Base-by-base conservation (phyloP, 257 asterid species). In the Solanum verrucosum region DNA sequence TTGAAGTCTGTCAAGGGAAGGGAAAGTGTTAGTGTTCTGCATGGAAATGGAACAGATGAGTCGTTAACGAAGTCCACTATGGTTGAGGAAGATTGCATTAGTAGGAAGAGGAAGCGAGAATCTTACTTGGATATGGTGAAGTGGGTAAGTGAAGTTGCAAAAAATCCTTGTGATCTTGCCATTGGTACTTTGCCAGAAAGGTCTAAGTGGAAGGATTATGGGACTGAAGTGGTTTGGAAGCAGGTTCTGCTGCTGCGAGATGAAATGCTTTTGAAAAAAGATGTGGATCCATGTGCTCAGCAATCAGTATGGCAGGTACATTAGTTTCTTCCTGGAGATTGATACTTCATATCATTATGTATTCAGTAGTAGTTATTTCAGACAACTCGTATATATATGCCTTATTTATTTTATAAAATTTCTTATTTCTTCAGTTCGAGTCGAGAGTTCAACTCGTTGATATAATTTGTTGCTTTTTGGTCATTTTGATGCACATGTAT, bases 161-260 rank as follows among this genome's bases (percentile, higher is more conserved):
- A 86, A 89, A 92, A 96, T 89, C 99, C 98, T 49, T 92, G 94
- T 65, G 87, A 91, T 88, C 90, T 91, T 10, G 88, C 87, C 23
- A 87, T 91, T 77, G 96, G 92, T 44, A 29, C 84, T 5, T 81
- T 97, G 59, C 98, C 99, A 0, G 95, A 93, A 44, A 91, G 89
- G 84, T 92, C 91, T 29, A 94, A 92, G 90, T 97, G 99, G 99
- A 96, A 95, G 90, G 29, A 34, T 84, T 90, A 92, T 65, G 93
- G 96, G 33, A 83, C 38, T 84, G 95, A 96, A 84, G 77, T 86
- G 89, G 82, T 79, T 12, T 96, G 98, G 98, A 97, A 94, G 92
- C 94, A 91, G 91, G 88, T 92, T 89, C 88, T 97, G 86, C 68
- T 88, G 91, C 92, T 89, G 91, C 98, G 98, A 68, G 94, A 91